phyloP scores from a whole-genome alignment of 495 filamentous ascomycete species.

The Penicillium samsonianum region DNA sequence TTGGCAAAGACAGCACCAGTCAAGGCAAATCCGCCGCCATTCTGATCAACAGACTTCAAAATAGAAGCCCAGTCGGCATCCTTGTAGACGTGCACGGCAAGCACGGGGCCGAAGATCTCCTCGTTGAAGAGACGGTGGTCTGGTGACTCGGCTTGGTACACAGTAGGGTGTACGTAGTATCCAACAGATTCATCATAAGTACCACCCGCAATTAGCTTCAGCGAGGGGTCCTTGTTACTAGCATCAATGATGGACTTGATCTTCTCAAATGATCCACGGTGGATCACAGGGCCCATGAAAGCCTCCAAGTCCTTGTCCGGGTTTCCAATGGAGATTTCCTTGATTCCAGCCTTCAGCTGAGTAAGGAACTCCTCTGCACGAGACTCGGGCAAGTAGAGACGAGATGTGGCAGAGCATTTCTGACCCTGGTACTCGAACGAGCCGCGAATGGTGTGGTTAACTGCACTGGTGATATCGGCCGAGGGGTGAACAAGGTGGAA shows the following conservation, averaged over 20 bases:
- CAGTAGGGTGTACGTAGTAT: constrained; percentile 72
- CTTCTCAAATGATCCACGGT: constrained; percentile 69
- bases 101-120: constrained; percentile 78
- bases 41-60: constrained; percentile 58
- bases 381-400: constrained; percentile 70
- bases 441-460: constrained; percentile 77
- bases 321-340: constrained; percentile 53
- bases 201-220: constrained; percentile 68
- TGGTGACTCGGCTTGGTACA: constrained; percentile 63
- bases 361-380: constrained; percentile 61
- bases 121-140: constrained; percentile 65
- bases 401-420: constrained; percentile 83
- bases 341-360: constrained; percentile 47
- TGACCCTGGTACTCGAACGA: constrained; percentile 91
- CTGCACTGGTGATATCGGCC: constrained; percentile 75
- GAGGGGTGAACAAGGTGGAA: constrained; percentile 79
- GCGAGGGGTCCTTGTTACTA: constrained; percentile 62
- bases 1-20: constrained; percentile 77
- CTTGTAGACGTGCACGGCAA: constrained; percentile 70
- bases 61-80: constrained; percentile 57
- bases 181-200: constrained; percentile 67
- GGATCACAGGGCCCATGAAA: constrained; percentile 80
- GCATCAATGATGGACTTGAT: constrained; percentile 65
- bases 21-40: constrained; percentile 66
- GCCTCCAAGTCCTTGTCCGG: constrained; percentile 61